Evolutionary conservation across 129 eudicot species (phyloP).

Genomic region (Artemisia tridentata): DNA sequence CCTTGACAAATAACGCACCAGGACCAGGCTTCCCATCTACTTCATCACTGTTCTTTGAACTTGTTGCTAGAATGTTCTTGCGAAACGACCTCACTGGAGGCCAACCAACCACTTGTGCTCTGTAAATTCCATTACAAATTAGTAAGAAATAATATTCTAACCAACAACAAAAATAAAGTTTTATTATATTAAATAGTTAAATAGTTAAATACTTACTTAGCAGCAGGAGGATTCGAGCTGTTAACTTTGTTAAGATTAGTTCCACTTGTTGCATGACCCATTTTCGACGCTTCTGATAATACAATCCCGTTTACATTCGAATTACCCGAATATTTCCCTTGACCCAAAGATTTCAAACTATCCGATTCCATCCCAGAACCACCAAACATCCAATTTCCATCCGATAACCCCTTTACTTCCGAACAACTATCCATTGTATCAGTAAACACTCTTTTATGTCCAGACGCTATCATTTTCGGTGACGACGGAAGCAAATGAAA

Average conservation of each 20-base stretch:
- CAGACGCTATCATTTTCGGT: slow-evolving; percentile 46
- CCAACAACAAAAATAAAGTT: neutral
- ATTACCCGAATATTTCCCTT: slow-evolving; percentile 41
- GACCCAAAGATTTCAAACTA: slow-evolving; percentile 18
- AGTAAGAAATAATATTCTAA: slow-evolving; percentile 6
- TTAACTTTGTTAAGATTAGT: slow-evolving; percentile 28
- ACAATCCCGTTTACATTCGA: slow-evolving; percentile 31
- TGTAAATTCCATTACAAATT: slow-evolving; percentile 17
- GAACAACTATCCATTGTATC: slow-evolving; percentile 57
- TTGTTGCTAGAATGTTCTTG: slow-evolving; percentile 60
- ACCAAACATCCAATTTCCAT: slow-evolving; percentile 34
- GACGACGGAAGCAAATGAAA: slow-evolving; percentile 60
- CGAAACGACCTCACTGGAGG: slow-evolving; percentile 78
- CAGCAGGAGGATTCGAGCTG: slow-evolving; percentile 45
- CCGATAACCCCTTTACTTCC: slow-evolving; percentile 35
- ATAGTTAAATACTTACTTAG: slow-evolving; percentile 50
- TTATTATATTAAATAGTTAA: too few species aligned
- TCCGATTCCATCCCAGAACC: slow-evolving; percentile 34
- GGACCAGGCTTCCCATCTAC: slow-evolving; percentile 59
- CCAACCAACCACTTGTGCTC: slow-evolving; percentile 81
- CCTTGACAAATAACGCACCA: slow-evolving; percentile 65
- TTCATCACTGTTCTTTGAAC: slow-evolving; percentile 59
- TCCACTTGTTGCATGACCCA: slow-evolving; percentile 30
- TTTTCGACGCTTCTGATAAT: slow-evolving; percentile 27
- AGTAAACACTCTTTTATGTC: slow-evolving; percentile 65